phyloP scores from a whole-genome alignment of 2,329 filamentous ascomycete species.

The Alternaria gansuensis region DNA sequence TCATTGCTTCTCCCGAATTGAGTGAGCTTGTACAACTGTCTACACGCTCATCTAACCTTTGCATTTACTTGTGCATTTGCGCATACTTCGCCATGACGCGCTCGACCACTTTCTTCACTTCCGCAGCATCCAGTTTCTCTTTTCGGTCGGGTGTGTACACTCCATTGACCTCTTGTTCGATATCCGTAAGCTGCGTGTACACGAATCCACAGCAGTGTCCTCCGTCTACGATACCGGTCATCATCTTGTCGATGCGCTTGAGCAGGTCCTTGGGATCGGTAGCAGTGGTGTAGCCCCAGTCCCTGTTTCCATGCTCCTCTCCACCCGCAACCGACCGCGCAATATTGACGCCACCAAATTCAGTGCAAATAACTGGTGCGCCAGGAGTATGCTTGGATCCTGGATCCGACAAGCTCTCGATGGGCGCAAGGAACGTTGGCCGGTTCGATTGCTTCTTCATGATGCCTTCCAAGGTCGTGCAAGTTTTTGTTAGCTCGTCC shows the following conservation, averaged over 20 bases:
- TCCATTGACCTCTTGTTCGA: slow-evolving; percentile 75
- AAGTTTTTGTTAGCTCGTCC: slow-evolving; percentile 64
- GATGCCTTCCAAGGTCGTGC: slow-evolving; percentile 63
- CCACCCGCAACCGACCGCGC: slow-evolving; percentile 53
- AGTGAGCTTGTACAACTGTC: not conserved
- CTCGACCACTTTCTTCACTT: slow-evolving; percentile 66
- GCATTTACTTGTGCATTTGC: slow-evolving; percentile 29
- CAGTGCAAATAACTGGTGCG: slow-evolving; percentile 71
- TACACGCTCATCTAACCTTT: not conserved
- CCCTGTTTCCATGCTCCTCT: slow-evolving; percentile 55
- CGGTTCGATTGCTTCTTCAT: slow-evolving; percentile 63
- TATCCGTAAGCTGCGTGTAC: slow-evolving; percentile 70
- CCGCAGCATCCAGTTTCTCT: slow-evolving; percentile 65
- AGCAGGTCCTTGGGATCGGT: slow-evolving; percentile 68
- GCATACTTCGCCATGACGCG: slow-evolving; percentile 49
- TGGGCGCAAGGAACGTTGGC: slow-evolving; percentile 64
- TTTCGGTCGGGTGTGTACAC: slow-evolving; percentile 69
- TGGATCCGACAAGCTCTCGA: slow-evolving; percentile 40
- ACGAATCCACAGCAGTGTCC: slow-evolving; percentile 70
- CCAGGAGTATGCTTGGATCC: slow-evolving; percentile 63
- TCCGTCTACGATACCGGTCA: slow-evolving; percentile 65
- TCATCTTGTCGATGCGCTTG: slow-evolving; percentile 65
- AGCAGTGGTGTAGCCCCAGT: slow-evolving; percentile 75
- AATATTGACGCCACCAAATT: slow-evolving; percentile 75
- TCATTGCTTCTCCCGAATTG: not conserved